Evolutionary conservation across 31 red algal genomes (phyloP).

Genomic region (Asparagopsis taxiformis): DNA sequence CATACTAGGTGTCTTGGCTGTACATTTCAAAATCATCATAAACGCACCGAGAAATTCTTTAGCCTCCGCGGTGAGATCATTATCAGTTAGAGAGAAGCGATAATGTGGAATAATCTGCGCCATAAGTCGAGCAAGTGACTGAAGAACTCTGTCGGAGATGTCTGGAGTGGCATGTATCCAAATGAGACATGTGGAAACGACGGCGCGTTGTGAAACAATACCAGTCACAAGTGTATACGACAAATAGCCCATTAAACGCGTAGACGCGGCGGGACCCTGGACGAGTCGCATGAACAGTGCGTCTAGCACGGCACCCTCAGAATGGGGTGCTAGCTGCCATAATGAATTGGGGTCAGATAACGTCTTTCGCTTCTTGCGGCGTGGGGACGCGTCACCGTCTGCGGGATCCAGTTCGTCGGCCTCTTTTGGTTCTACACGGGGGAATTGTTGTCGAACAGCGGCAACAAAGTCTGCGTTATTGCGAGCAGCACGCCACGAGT

Average conservation of each 20-base stretch:
- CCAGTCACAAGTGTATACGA: slow-evolving; percentile 44
- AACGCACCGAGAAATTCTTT: slow-evolving; percentile 58
- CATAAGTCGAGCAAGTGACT: slow-evolving; percentile 42
- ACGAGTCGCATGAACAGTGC: slow-evolving; percentile 37
- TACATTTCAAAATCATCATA: slow-evolving; percentile 35
- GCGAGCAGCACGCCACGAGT: slow-evolving; percentile 30
- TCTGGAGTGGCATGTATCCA: slow-evolving; percentile 25
- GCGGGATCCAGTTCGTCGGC: too few relatives aligned
- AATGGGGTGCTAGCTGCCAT: slow-evolving; percentile 45
- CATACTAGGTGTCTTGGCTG: slow-evolving; percentile 37
- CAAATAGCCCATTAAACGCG: slow-evolving; percentile 45
- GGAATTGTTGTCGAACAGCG: slow-evolving; percentile 16
- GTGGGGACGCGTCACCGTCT: too few relatives aligned
- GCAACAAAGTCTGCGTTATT: slow-evolving; percentile 44
- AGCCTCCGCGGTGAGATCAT: slow-evolving; percentile 39
- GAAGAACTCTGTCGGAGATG: slow-evolving; percentile 34
- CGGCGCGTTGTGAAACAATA: slow-evolving; percentile 46
- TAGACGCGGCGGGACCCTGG: slow-evolving; percentile 25
- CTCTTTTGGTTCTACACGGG: too few relatives aligned
- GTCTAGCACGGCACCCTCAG: slow-evolving; percentile 64
- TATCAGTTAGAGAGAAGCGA: slow-evolving; percentile 24
- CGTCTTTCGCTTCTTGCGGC: slow-evolving; percentile 1
- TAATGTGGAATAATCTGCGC: slow-evolving; percentile 52
- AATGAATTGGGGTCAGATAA: background rate
- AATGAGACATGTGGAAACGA: slow-evolving; percentile 36